A percentile compares a stretch with the other conserved stretches of the same genome.
phyloP scores from a whole-genome alignment of 495 filamentous ascomycete genomes.

The Hypoxylon perforatum region DNA sequence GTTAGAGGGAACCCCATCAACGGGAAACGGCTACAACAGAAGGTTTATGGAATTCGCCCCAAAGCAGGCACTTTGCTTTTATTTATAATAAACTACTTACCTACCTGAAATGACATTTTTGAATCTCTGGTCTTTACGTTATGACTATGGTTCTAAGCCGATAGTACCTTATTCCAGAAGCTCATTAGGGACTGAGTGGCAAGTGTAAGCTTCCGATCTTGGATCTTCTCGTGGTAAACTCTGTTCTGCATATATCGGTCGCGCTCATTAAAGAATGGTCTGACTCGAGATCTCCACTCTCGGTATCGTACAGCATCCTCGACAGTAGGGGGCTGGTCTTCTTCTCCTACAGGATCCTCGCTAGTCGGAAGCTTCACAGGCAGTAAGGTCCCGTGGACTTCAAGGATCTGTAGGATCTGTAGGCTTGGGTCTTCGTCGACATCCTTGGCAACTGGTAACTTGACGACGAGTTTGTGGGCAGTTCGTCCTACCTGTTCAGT shows the following conservation, averaged over 20 bases:
- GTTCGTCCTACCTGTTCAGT: constrained; percentile 1
- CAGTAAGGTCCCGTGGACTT: constrained; percentile 13
- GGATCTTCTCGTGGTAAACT: constrained; percentile 16
- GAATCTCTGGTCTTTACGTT: too few species aligned
- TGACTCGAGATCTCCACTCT: constrained; percentile 13
- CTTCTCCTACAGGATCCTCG: neutral
- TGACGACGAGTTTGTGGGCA: neutral
- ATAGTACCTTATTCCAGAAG: constrained; percentile 27
- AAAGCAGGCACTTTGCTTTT: too few species aligned
- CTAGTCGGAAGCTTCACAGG: constrained; percentile 12
- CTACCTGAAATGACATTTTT: too few species aligned
- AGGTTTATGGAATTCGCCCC: too few species aligned
- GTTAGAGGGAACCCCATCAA: too few species aligned
- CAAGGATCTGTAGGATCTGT: neutral
- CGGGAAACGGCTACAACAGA: too few species aligned
- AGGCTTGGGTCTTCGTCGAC: constrained; percentile 7
- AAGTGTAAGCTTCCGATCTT: constrained; percentile 14
- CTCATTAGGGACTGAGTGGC: constrained; percentile 9
- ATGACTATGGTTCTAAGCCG: neutral
- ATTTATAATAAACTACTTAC: too few species aligned
- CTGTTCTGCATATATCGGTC: constrained; percentile 32
- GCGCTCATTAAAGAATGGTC: constrained; percentile 23
- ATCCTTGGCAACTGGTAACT: neutral
- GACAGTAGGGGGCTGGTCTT: constrained; percentile 2
- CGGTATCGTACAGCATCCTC: constrained; percentile 25